phyloP scores from a whole-genome alignment of 805 yeast genomes.

The Diddensiella caesifluorescens region DNA sequence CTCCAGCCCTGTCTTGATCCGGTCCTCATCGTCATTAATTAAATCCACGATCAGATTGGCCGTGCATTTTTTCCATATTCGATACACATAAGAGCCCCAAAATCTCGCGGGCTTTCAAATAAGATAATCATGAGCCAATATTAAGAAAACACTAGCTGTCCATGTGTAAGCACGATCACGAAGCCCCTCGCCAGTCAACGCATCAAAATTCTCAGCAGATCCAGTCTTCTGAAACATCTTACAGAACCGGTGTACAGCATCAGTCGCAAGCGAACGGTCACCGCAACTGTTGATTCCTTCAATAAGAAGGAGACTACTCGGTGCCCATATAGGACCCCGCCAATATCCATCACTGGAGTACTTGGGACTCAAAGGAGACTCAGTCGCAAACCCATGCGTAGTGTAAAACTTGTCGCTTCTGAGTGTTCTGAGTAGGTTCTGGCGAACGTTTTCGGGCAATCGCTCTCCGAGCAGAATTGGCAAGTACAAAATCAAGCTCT shows the following conservation, averaged over 20 bases:
- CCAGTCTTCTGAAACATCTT: slow-evolving; percentile 5
- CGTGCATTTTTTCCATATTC: too few relatives aligned
- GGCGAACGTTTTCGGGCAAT: slow-evolving; percentile 1
- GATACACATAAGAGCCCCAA: slow-evolving; percentile 47
- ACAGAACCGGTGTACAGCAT: slow-evolving; percentile 1
- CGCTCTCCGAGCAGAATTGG: slow-evolving; percentile 5
- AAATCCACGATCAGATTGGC: too few relatives aligned
- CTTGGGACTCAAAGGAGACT: slow-evolving; percentile 2
- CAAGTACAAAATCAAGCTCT: slow-evolving; percentile 3
- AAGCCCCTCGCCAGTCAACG: slow-evolving; percentile 4
- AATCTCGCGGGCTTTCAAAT: slow-evolving; percentile 35
- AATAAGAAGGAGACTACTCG: slow-evolving; percentile 2
- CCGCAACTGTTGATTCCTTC: slow-evolving; percentile 5
- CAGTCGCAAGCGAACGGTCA: neutral
- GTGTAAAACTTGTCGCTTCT: slow-evolving; percentile 6
- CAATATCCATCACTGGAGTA: slow-evolving; percentile 2
- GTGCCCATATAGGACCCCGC: slow-evolving; percentile 7
- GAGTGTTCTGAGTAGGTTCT: neutral
- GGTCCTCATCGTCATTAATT: too few relatives aligned
- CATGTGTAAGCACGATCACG: slow-evolving; percentile 5
- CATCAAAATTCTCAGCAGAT: slow-evolving; percentile 5
- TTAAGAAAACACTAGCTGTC: slow-evolving; percentile 4
- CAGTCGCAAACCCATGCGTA: slow-evolving; percentile 5
- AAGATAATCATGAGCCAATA: slow-evolving; percentile 6
- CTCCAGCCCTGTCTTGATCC: too few relatives aligned